Conservation (phyloP, 306 rosid genomes). For the Delonix regia region DNA sequence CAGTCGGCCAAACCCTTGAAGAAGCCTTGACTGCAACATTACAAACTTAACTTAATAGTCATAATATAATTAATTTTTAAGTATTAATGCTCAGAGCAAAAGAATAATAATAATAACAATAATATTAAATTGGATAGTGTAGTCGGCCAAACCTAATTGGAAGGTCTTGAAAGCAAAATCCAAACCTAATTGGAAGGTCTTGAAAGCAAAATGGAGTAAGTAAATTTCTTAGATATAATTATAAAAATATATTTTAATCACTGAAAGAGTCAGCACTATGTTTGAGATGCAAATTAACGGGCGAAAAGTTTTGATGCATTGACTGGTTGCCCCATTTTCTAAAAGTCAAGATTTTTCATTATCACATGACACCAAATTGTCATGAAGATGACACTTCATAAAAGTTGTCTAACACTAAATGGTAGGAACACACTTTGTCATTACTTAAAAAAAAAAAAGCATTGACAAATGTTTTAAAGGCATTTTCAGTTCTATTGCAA, state of each 20-base stretch:
- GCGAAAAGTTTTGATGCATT: too few relatives aligned
- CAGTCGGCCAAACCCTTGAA: conserved; percentile 43
- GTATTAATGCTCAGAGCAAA: too few relatives aligned
- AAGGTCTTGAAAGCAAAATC: conserved; percentile 14
- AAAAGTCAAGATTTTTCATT: conserved; percentile 40
- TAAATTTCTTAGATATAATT: background rate
- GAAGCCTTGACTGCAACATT: background rate
- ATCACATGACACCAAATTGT: background rate
- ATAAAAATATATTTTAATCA: background rate
- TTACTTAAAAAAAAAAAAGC: too few relatives aligned
- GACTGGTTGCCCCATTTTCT: conserved; percentile 22
- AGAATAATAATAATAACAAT: too few relatives aligned
- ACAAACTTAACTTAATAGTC: background rate
- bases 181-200: too few relatives aligned
- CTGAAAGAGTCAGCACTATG: conserved; percentile 29
- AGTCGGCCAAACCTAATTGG: conserved; percentile 47
- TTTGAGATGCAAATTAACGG: conserved; percentile 16
- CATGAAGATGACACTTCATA: background rate
- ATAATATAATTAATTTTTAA: background rate
- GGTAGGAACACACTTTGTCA: too few relatives aligned
- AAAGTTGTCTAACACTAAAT: too few relatives aligned
- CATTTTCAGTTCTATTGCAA: too few relatives aligned
- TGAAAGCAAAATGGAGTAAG: conserved; percentile 25
- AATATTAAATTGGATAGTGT: conserved; percentile 4
- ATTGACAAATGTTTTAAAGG: too few relatives aligned